Evolutionary conservation across 805 yeast species (phyloP).

Genomic region (Ogataea pini): DNA sequence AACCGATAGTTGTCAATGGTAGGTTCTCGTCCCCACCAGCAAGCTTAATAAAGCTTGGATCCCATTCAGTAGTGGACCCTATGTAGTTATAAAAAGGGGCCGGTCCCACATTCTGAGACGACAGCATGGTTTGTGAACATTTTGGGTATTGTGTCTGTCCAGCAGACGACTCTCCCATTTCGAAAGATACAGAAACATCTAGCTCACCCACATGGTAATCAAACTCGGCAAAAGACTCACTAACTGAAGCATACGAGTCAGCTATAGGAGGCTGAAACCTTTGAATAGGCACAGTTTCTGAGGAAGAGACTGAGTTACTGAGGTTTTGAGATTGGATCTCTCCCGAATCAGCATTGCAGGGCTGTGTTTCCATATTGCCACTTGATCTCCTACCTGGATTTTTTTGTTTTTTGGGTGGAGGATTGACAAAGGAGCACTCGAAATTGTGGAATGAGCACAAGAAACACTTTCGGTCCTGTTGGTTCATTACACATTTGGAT

Average conservation of each 20-base stretch:
- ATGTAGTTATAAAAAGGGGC: background rate
- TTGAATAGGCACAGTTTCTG: background rate
- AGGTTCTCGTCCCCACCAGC: background rate
- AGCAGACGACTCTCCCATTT: background rate
- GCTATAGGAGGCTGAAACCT: background rate
- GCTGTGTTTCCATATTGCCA: background rate
- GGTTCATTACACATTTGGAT: conserved; percentile 20
- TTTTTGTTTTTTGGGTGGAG: conserved; percentile 20
- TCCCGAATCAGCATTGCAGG: background rate
- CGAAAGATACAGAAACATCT: background rate
- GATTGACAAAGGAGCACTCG: conserved; percentile 19
- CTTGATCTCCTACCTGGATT: background rate
- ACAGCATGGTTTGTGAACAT: background rate
- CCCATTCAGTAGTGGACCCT: conserved; percentile 22
- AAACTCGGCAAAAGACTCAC: background rate
- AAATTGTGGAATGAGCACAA: conserved; percentile 18
- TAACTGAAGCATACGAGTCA: background rate
- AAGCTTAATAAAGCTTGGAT: conserved; percentile 5
- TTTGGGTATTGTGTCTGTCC: background rate
- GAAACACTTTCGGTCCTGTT: conserved; percentile 13
- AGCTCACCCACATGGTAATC: background rate
- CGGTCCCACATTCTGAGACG: background rate
- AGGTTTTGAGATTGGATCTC: background rate
- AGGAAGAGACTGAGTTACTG: background rate
- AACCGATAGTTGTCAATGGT: conserved; percentile 8